Conservation (phyloP, 805 yeast genomes). For the Lipomyces anomalus region DNA sequence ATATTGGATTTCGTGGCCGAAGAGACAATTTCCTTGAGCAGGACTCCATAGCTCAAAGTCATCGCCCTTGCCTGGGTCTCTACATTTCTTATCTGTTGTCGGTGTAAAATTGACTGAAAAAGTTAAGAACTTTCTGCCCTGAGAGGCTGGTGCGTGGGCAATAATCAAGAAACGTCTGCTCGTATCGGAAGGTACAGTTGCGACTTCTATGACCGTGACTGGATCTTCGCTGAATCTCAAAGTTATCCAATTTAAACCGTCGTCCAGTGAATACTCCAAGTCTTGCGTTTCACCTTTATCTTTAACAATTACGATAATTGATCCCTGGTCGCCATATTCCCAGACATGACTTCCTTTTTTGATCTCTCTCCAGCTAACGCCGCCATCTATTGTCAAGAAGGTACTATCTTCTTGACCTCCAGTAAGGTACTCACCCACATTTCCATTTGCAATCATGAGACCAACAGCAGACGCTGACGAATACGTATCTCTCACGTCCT, state of each 20-base stretch:
- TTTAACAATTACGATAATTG: constrained; percentile 68
- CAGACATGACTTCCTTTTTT: constrained; percentile 72
- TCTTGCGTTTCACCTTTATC: constrained; percentile 53
- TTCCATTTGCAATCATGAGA: constrained; percentile 85
- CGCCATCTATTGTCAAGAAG: constrained; percentile 83
- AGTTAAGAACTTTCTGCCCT: constrained; percentile 44
- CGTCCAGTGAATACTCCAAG: constrained; percentile 64
- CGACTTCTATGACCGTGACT: constrained; percentile 61
- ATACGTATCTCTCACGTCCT: constrained; percentile 74
- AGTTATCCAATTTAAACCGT: constrained; percentile 71
- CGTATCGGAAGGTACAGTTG: constrained; percentile 90
- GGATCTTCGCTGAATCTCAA: constrained; percentile 54
- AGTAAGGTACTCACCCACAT: constrained; percentile 63
- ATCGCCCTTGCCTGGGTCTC: constrained; percentile 40
- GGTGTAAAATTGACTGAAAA: constrained; percentile 54
- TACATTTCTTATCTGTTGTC: constrained; percentile 51
- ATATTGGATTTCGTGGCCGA: constrained; percentile 64
- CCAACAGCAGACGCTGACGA: constrained; percentile 90
- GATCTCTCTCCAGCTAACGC: constrained; percentile 79
- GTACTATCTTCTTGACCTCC: constrained; percentile 62
- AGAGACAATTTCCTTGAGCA: constrained; percentile 51
- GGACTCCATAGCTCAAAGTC: constrained; percentile 68
- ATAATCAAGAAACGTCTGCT: constrained; percentile 70
- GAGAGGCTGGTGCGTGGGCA: constrained; percentile 42
- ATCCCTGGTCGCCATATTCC: constrained; percentile 96